Conservation (phyloP, 495 filamentous ascomycete species). For the Sphaerosporella brunnea region DNA sequence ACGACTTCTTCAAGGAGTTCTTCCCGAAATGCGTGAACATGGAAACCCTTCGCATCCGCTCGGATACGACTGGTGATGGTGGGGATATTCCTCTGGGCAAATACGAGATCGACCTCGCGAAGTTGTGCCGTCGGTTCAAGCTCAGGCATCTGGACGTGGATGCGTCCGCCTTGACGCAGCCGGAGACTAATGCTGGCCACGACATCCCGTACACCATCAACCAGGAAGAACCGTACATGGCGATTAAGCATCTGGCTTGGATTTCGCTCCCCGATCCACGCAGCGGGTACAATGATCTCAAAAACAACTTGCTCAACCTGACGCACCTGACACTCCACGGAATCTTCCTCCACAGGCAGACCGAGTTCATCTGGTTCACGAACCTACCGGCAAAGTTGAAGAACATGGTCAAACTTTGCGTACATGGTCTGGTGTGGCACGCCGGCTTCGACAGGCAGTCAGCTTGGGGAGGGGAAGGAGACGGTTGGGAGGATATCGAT, state of each 20-base stretch:
- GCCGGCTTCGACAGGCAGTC: slow-evolving; percentile 3
- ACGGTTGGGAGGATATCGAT: neutral
- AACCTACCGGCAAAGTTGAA: slow-evolving; percentile 13
- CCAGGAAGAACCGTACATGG: neutral
- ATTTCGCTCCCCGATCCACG: neutral
- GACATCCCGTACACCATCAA: neutral
- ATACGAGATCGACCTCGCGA: slow-evolving; percentile 4
- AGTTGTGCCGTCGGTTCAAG: slow-evolving; percentile 8
- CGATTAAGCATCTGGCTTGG: neutral
- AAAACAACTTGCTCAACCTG: slow-evolving; percentile 12
- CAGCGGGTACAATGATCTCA: slow-evolving; percentile 1
- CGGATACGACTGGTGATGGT: slow-evolving; percentile 3
- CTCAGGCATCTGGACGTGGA: slow-evolving; percentile 14
- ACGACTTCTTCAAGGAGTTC: slow-evolving; percentile 7
- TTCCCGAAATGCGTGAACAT: slow-evolving; percentile 14
- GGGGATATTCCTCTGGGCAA: slow-evolving; percentile 6
- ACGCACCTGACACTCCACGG: slow-evolving; percentile 7
- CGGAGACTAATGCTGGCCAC: slow-evolving; percentile 5
- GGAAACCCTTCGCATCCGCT: slow-evolving; percentile 10
- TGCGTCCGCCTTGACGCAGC: slow-evolving; percentile 8
- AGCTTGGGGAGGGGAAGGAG: neutral
- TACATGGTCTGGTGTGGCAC: slow-evolving; percentile 13
- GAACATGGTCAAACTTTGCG: slow-evolving; percentile 10
- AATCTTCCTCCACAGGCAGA: slow-evolving; percentile 11
- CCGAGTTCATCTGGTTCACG: slow-evolving; percentile 13